Percentiles rank a stretch among this genome's conserved stretches.
Conservation (phyloP, 2,329 filamentous ascomycete genomes). For the Clonostachys byssicola region DNA sequence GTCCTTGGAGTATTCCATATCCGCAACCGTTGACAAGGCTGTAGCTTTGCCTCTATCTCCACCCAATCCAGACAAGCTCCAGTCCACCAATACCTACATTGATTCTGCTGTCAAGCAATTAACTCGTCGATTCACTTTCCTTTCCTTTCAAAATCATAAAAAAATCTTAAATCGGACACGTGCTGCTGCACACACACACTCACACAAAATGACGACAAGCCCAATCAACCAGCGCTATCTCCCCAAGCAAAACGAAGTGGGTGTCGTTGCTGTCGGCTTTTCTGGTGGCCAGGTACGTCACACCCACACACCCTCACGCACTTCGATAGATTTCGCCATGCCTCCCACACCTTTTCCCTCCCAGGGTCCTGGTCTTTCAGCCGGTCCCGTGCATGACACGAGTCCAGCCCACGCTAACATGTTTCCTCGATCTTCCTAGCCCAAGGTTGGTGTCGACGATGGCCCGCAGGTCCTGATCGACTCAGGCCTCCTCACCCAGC, state of each 20-base stretch:
- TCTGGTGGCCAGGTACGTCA: slow-evolving; percentile 83
- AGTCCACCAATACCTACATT: neutral
- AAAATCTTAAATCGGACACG: neutral
- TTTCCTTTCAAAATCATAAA: neutral
- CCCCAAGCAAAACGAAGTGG: slow-evolving; percentile 72
- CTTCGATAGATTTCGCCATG: neutral
- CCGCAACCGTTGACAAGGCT: no score
- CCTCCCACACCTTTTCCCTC: neutral
- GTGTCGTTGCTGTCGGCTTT: slow-evolving; percentile 92
- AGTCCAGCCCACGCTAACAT: neutral
- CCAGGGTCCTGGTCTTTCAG: neutral
- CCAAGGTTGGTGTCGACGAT: slow-evolving; percentile 87
- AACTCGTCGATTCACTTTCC: neutral
- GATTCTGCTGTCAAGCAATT: neutral
- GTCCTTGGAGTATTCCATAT: neutral
- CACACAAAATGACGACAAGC: slow-evolving; percentile 26
- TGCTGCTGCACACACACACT: neutral
- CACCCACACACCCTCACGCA: neutral
- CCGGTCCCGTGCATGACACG: no score
- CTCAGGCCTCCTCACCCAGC: slow-evolving; percentile 78
- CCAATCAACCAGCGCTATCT: slow-evolving; percentile 71
- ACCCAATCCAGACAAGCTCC: no score
- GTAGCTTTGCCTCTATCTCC: no score
- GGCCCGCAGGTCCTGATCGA: slow-evolving; percentile 87
- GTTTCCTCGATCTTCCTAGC: slow-evolving; percentile 39